These are phyloP conservation scores for Triticum monococcum DNA, from an alignment of 176 grass and related monocot genomes.

Conservation along the genomic window DNA sequence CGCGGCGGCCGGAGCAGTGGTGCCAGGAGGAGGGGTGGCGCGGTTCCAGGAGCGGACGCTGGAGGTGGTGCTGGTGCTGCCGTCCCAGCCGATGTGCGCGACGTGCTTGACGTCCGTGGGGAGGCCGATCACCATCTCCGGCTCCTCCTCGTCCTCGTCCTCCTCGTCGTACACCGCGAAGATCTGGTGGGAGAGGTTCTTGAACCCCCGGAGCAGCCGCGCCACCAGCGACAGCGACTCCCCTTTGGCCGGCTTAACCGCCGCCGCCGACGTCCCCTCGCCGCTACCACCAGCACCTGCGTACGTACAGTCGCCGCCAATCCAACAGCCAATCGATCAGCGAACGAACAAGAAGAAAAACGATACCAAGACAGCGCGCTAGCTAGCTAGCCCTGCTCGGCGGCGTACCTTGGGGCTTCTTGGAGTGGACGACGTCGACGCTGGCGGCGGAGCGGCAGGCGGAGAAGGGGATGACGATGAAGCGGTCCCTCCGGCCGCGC, in stretches of 20 bases:
- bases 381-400: not conserved
- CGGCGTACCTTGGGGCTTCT: constrained; percentile 40
- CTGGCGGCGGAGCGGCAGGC: constrained; percentile 68
- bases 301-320: not conserved
- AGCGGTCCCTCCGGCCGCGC: constrained; percentile 47
- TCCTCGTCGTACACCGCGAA: constrained; percentile 61
- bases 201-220: constrained; percentile 65
- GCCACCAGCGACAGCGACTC: constrained; percentile 64
- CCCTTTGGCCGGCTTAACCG: constrained; percentile 30
- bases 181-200: constrained; percentile 72
- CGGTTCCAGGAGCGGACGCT: constrained; percentile 57
- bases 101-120: constrained; percentile 91
- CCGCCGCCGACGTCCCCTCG: not conserved
- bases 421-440: constrained; percentile 57
- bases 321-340: not conserved
- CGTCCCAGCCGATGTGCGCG: constrained; percentile 84
- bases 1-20: not conserved
- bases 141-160: constrained; percentile 51
- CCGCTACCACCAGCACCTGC: not conserved
- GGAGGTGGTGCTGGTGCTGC: constrained; percentile 53
- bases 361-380: not conserved
- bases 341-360: not conserved
- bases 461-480: constrained; percentile 85
- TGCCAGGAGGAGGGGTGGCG: constrained; percentile 9
- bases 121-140: constrained; percentile 84